A percentile compares a stretch with the other conserved stretches of the same genome.
phyloP scores from a whole-genome alignment of 2,329 filamentous ascomycete genomes.

The Pseudocercospora fuligena region DNA sequence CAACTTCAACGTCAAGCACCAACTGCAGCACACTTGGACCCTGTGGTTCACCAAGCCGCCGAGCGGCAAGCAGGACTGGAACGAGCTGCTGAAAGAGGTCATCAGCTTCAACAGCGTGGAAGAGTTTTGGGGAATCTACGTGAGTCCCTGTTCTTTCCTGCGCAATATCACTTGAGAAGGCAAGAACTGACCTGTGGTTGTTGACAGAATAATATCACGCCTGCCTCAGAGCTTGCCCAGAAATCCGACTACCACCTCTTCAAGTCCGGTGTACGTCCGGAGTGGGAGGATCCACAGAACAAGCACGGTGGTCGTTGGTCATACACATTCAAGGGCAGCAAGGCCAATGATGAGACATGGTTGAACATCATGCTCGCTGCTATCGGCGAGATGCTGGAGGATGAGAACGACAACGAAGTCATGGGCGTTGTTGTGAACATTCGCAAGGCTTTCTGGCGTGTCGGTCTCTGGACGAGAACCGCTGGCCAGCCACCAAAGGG shows the following conservation, averaged over 20 bases:
- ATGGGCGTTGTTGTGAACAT: slow-evolving; percentile 99
- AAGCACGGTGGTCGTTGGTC: slow-evolving; percentile 99
- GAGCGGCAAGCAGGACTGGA: slow-evolving; percentile 96
- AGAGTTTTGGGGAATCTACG: slow-evolving; percentile 99
- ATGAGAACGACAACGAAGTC: slow-evolving; percentile 89
- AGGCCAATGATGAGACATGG: slow-evolving; percentile 96
- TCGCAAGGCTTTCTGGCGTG: slow-evolving; percentile 95
- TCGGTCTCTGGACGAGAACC: slow-evolving; percentile 96
- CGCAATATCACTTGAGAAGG: neutral
- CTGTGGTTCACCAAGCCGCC: slow-evolving; percentile 99
- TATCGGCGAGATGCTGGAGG: slow-evolving; percentile 96
- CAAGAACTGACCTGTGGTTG: slow-evolving; percentile 19
- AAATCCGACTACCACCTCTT: slow-evolving; percentile 99
- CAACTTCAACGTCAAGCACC: slow-evolving; percentile 99
- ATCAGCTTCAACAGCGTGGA: slow-evolving; percentile 98
- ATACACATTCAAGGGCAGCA: slow-evolving; percentile 96
- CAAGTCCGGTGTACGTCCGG: slow-evolving; percentile 94
- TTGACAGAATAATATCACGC: slow-evolving; percentile 92
- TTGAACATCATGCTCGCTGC: slow-evolving; percentile 95
- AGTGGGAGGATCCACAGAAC: slow-evolving; percentile 98
- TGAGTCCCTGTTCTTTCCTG: slow-evolving; percentile 57
- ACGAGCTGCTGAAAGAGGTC: slow-evolving; percentile 95
- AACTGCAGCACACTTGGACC: slow-evolving; percentile 96
- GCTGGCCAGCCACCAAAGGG: slow-evolving; percentile 81
- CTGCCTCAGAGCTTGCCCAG: slow-evolving; percentile 90